Base-by-base conservation (phyloP, 345 rosid genomes). In the Carallia pectinifolia region DNA sequence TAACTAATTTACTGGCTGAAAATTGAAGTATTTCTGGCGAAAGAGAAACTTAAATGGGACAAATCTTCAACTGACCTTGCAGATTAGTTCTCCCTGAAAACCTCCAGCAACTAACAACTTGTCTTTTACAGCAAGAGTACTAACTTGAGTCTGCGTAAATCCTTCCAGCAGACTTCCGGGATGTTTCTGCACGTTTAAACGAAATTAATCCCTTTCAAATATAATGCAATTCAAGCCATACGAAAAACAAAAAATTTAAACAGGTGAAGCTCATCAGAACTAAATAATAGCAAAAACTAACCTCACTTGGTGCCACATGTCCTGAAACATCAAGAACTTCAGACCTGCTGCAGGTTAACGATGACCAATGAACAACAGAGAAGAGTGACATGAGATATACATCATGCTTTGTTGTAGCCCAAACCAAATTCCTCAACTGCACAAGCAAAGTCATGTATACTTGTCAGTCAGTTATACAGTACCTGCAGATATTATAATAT, bases 361-460 rank as follows among this genome's bases (percentile, higher is more conserved):
- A 81, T 58, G 87, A 86, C 82, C 89, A 88, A 37, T 88, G 93
- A 61, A 86, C 83, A 29, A 88, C 80, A 38, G 85, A 82, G 70
- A 75, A 86, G 64, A 85, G 79, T 38, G 90, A 88, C 86, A 88
- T 79, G 64, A 85, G 86, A 62, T 85, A 86, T 0, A 86, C 88
- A 74, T 88, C 90, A 53, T 88, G 93, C 74, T 88, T 88, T 18
- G 93, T 78, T 40, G 90, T 86, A 61, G 93, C 88, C 93, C 93
- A 88, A 44, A 88, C 89, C 86, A 88, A 81, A 77, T 88, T 88
- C 75, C 90, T 82, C 53, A 88, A 40, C 53, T 23, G 15, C 48
- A 37, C 12, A 4, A 15, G 15, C 33, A 69, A 56, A 68, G 10
- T 27, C 37, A 34, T 15, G 7, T 36, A 9, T 7, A 55, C 8